Base-by-base conservation (phyloP, 1,284 basidiomycete species). In the Schizopora paradoxa region DNA sequence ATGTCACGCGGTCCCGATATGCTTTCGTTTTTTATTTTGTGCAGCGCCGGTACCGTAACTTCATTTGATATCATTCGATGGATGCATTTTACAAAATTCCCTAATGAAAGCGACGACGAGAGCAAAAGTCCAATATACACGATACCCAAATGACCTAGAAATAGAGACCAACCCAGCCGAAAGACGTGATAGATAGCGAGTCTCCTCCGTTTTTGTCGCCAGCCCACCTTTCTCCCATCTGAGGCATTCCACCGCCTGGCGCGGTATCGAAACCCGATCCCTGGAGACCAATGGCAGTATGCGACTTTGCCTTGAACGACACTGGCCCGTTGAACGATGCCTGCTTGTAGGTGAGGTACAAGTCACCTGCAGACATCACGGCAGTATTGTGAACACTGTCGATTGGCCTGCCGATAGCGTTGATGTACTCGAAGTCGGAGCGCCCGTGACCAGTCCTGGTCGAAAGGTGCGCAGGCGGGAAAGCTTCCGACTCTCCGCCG, bases 141-240 rank as follows among this genome's bases (percentile, higher is more conserved):
- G 10, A n/a, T 31, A 31, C n/a, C 8, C n/a, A 8, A 31, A 8
- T 8, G 28, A 8, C n/a, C 8, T 56, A 74, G 58, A 80, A 70
- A 59, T 76, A 76, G 43, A 77, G 55, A 35, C 74, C 74, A 8
- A 69, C 72, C 76, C 75, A 79, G 4, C 72, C 74, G 22, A 64
- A 63, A 13, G 75, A 70, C 41, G 62, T 62, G 22, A 76, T 60
- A 13, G 49, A 51, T 39, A 79, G 59, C 45, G 54, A 60, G 56
- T 79, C 77, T 19, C 43, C 58, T 28, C 76, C 77, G 32, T 74
- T 57, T 54, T 65, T 54, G 49, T 70, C 61, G 6, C 75, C 76
- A 33, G 62, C 66, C 63, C 66, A 77, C 51, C 74, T 70, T 25
- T 69, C 67, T 62, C 64, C 71, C 16, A 55, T 57, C n/a, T n/a